Conservation (phyloP, 1,284 basidiomycete species). For the Tilletia horrida region DNA sequence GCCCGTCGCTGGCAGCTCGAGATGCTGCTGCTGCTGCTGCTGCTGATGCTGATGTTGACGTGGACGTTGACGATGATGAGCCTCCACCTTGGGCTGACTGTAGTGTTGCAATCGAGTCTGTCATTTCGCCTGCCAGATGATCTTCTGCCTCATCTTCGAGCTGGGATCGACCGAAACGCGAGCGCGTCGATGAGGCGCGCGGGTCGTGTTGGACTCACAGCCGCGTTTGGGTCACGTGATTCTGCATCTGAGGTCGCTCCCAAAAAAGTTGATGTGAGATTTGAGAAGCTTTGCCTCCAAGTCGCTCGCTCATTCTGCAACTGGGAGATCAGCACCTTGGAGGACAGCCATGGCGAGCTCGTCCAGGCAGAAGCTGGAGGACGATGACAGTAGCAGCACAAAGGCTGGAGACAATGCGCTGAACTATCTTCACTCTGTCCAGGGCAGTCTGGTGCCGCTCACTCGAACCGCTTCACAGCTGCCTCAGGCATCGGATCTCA, state of each 20-base stretch:
- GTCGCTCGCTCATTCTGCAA: too few relatives aligned
- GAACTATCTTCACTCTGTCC: conserved; percentile 34
- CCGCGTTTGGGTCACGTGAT: too few relatives aligned
- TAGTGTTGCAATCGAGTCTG: conserved; percentile 4
- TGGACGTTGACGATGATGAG: background rate
- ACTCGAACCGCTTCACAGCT: conserved; percentile 53
- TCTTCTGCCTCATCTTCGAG: too few relatives aligned
- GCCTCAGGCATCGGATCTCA: conserved; percentile 62
- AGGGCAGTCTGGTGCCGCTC: conserved; percentile 37
- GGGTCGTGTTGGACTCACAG: too few relatives aligned
- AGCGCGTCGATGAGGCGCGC: too few relatives aligned
- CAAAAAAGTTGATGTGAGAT: too few relatives aligned
- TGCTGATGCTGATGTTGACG: background rate
- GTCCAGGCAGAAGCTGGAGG: conserved; percentile 6
- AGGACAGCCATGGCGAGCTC: conserved; percentile 9
- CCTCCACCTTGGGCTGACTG: background rate
- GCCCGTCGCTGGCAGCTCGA: background rate
- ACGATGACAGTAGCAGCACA: background rate
- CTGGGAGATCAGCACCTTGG: too few relatives aligned
- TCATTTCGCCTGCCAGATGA: too few relatives aligned
- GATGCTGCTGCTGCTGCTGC: background rate
- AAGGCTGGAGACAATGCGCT: conserved; percentile 16
- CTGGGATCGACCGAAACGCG: too few relatives aligned
- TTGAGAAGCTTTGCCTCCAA: too few relatives aligned
- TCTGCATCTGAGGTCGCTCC: too few relatives aligned